Evolutionary conservation across 169 alveolate species (phyloP), one percentile per base, ranked within the genome.

Genomic region (Plasmodium gonderi): DNA sequence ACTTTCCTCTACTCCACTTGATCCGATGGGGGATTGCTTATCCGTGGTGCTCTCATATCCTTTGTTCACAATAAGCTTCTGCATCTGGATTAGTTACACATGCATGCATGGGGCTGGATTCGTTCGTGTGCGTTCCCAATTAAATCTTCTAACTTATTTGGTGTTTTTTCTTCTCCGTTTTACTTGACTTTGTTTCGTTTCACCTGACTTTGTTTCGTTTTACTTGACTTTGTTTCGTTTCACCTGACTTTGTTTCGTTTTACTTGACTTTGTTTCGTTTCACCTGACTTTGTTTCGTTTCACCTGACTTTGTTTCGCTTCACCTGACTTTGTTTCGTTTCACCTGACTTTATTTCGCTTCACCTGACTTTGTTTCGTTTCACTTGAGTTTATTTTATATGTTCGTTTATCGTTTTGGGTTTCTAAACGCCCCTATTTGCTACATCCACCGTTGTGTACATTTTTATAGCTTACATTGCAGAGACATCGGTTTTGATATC

Each of bases 41-140:
- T 68, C 92, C 51, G 42, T 80, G 31, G 29, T 33, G 38, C n/a
- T 14, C 29, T 83, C 92, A 29, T 14, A 44, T 17, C 45, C 64
- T 60, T 72, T 83, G 74, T 72, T 83, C 75, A 72, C 54, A 6
- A 83, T 29, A 29, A 83, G 67, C 67, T 83, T 83, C 42, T 83
- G 82, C 92, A 83, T 83, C 77, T 69, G 76, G n/a, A 9, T 65
- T 17, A 29, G 64, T 1, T 11, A 12, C 4, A 12, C 40, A 20
- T 12, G 26, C 23, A 3, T 17, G 42, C 31, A 20, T 31, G n/a
- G n/a, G n/a, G n/a, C n/a, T n/a, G n/a, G n/a, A n/a, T n/a, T n/a
- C n/a, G n/a, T n/a, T n/a, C n/a, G n/a, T n/a, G n/a, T n/a, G n/a
- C n/a, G n/a, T n/a, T n/a, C n/a, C n/a, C n/a, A n/a, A n/a, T n/a